These are phyloP conservation scores for Boletus vinaceobasis DNA, from an alignment of 768 basidiomycete genomes.

Conservation along the genomic window DNA sequence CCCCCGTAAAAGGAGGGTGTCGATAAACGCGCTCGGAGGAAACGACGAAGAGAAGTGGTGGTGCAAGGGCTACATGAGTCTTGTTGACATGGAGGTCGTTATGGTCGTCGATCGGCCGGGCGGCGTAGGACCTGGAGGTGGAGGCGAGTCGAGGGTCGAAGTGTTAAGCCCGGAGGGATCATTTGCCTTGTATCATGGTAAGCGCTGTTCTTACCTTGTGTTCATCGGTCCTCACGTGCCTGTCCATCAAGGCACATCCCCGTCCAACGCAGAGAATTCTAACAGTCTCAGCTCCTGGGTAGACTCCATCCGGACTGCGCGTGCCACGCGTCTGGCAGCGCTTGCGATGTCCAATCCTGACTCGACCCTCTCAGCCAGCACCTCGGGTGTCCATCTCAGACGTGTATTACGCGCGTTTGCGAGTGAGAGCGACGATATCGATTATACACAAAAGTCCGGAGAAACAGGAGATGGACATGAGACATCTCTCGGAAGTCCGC, in stretches of 20 bases:
- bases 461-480: conserved; percentile 36
- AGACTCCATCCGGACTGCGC: conserved; percentile 62
- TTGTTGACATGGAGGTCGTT: conserved; percentile 77
- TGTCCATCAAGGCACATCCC: conserved; percentile 4
- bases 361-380: conserved; percentile 76
- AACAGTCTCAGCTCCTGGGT: conserved; percentile 57
- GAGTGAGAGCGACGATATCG: conserved; percentile 19
- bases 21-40: conserved; percentile 22
- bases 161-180: conserved; percentile 74
- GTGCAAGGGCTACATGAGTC: conserved; percentile 64
- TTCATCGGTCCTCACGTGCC: not conserved
- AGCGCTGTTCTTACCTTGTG: conserved; percentile 11
- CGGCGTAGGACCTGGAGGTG: conserved; percentile 1
- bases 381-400: conserved; percentile 72
- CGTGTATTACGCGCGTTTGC: conserved; percentile 76
- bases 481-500: not conserved
- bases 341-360: conserved; percentile 72
- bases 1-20: conserved; percentile 15
- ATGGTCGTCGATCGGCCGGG: conserved; percentile 37
- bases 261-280: not conserved
- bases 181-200: conserved; percentile 72
- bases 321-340: conserved; percentile 64
- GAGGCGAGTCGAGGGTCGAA: conserved; percentile 61
- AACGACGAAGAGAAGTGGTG: conserved; percentile 66
- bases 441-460: conserved; percentile 50